Conservation (phyloP, 306 rosid genomes). For the Begonia peltatifolia region DNA sequence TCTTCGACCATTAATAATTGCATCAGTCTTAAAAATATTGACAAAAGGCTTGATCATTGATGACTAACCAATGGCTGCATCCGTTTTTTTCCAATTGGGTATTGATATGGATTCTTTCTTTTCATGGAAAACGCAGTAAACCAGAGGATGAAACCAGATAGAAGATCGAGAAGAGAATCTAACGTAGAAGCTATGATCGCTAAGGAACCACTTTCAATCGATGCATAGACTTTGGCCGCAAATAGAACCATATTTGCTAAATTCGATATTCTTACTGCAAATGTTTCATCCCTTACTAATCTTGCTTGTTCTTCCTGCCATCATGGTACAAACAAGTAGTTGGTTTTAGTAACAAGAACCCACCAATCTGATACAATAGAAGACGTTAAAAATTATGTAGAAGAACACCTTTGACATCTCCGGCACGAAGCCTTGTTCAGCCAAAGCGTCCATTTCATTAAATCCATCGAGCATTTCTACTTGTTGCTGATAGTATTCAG, state of each 20-base stretch:
- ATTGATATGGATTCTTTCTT: conserved; percentile 89
- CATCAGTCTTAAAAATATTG: no score
- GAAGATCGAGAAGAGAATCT: conserved; percentile 94
- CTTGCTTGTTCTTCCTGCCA: conserved; percentile 78
- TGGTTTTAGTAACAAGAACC: background rate
- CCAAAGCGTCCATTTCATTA: conserved; percentile 82
- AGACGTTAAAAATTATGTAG: background rate
- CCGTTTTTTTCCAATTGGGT: conserved; percentile 91
- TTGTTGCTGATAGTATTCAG: conserved; percentile 94
- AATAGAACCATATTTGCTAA: conserved; percentile 87
- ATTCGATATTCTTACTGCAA: conserved; percentile 87
- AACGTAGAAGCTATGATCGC: conserved; percentile 96
- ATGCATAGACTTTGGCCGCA: conserved; percentile 82
- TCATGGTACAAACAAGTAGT: conserved; percentile 10
- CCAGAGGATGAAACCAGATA: conserved; percentile 96
- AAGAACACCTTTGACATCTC: conserved; percentile 69
- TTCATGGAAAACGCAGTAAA: conserved; percentile 98
- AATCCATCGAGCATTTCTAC: conserved; percentile 92
- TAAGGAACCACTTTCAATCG: conserved; percentile 76
- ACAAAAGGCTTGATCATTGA: no score
- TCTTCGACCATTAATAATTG: no score
- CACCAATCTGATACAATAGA: background rate
- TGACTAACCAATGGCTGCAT: conserved; percentile 88
- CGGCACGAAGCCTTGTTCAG: conserved; percentile 69
- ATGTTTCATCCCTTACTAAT: conserved; percentile 70